Evolutionary conservation across 371 early-diverging fungal species (phyloP).

Genomic region (Mucor sp.): DNA sequence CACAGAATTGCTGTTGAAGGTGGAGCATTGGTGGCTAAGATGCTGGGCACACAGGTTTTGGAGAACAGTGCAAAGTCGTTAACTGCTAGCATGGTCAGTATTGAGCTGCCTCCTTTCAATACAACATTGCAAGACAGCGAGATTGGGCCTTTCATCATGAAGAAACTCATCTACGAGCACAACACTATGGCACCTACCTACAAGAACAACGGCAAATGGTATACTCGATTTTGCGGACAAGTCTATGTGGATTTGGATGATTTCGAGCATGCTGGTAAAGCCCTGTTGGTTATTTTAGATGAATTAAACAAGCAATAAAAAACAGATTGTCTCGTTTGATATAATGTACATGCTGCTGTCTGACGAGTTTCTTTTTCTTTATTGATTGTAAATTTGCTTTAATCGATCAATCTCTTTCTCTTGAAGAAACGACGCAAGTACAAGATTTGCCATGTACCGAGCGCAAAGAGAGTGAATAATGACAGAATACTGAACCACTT

Average conservation of each 20-base stretch:
- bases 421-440: slow-evolving; percentile 86
- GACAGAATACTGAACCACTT: slow-evolving; percentile 75
- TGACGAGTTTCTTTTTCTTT: neutral
- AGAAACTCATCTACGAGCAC: slow-evolving; percentile 40
- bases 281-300: slow-evolving; percentile 37
- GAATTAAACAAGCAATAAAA: slow-evolving; percentile 11
- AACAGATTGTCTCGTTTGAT: neutral
- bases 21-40: slow-evolving; percentile 58
- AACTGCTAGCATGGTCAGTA: slow-evolving; percentile 59
- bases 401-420: slow-evolving; percentile 83
- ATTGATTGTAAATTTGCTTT: slow-evolving; percentile 7
- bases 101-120: slow-evolving; percentile 56
- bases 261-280: slow-evolving; percentile 44
- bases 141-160: slow-evolving; percentile 26
- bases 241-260: slow-evolving; percentile 61
- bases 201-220: slow-evolving; percentile 49
- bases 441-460: slow-evolving; percentile 82
- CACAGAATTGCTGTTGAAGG: slow-evolving; percentile 59
- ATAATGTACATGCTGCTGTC: neutral
- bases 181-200: slow-evolving; percentile 45
- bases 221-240: slow-evolving; percentile 60
- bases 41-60: slow-evolving; percentile 60
- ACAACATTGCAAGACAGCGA: slow-evolving; percentile 40
- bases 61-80: slow-evolving; percentile 51
- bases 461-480: slow-evolving; percentile 64